Evolutionary conservation across 768 basidiomycete species (phyloP).

Genomic region (Rhizopogon sp.): DNA sequence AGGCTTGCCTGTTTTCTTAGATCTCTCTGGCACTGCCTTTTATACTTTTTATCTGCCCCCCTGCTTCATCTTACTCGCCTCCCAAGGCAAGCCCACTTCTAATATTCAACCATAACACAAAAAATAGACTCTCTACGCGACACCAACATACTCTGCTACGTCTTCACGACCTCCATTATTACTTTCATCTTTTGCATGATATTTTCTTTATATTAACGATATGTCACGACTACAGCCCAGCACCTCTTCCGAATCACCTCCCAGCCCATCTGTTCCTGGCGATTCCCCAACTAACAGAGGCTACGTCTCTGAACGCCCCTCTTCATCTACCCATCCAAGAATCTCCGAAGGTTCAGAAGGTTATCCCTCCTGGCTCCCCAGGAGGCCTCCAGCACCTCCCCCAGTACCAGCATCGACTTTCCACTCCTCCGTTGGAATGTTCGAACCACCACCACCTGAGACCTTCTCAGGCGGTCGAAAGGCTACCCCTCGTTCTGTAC

Average conservation of each 20-base stretch:
- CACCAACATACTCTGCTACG: constrained; percentile 21
- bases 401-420: constrained; percentile 72
- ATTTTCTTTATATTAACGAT: constrained; percentile 27
- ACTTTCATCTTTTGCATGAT: constrained; percentile 25
- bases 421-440: constrained; percentile 47
- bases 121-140: constrained; percentile 29
- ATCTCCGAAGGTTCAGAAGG: constrained; percentile 49
- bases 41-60: constrained; percentile 14
- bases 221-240: constrained; percentile 31
- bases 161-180: constrained; percentile 24
- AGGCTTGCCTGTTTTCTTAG: constrained; percentile 33
- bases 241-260: constrained; percentile 24
- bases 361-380: constrained; percentile 84
- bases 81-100: constrained; percentile 5
- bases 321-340: constrained; percentile 29
- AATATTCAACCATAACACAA: constrained; percentile 18
- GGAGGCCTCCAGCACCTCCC: constrained; percentile 53
- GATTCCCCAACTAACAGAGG: constrained; percentile 21
- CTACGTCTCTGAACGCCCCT: constrained; percentile 29
- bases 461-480: constrained; percentile 53
- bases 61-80: constrained; percentile 16
- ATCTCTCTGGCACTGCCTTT: neutral
- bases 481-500: constrained; percentile 75
- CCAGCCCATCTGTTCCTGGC: constrained; percentile 19
- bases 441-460: constrained; percentile 28